Evolutionary conservation across 1,284 basidiomycete genomes (phyloP), one percentile per base, ranked within the genome.

Genomic region (Peniophora sp.): DNA sequence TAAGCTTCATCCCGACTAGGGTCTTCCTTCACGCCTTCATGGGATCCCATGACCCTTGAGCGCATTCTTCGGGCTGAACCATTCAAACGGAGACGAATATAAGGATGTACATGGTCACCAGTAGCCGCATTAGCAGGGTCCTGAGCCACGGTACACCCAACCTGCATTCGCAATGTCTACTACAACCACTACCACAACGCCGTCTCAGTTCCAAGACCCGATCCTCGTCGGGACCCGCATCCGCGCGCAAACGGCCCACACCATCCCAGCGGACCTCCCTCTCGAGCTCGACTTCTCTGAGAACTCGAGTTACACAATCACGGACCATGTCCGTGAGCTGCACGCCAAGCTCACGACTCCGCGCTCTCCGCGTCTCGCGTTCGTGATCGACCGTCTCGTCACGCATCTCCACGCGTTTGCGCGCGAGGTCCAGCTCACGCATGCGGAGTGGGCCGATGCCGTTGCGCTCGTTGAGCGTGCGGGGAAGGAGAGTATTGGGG

Each of bases 351-450:
- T 68, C 43, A 62, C 62, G 55, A 62, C 62, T 35, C 64, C 69
- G 45, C 37, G 18, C 15, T 41, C 37, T n/a, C 57, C 61, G n/a
- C 66, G 71, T 17, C 65, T 64, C 17, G 64, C 65, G 37, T 55
- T 66, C 54, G 56, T 71, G 46, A 64, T 70, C 58, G 64, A 55
- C 20, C 60, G 62, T 12, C 68, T 72, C 54, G 60, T 72, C 39
- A 60, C 61, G 37, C 69, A 71, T 50, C 59, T 72, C 9, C 70
- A 72, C 55, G 63, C 65, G 2, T 71, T 73, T 58, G 68, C 66
- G 9, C 62, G 70, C 32, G 67, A 71, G 54, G 67, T 65, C n/a
- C 56, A 58, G 48, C 65, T 68, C 36, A 67, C 65, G 36, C 68
- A 70, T 49, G 61, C 59, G 2, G 71, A 73, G 51, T 73, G 71